A percentile compares a stretch with the other conserved stretches of the same genome.
phyloP scores from a whole-genome alignment of 2,329 filamentous ascomycete genomes.

The Mycosphaerella sp. region DNA sequence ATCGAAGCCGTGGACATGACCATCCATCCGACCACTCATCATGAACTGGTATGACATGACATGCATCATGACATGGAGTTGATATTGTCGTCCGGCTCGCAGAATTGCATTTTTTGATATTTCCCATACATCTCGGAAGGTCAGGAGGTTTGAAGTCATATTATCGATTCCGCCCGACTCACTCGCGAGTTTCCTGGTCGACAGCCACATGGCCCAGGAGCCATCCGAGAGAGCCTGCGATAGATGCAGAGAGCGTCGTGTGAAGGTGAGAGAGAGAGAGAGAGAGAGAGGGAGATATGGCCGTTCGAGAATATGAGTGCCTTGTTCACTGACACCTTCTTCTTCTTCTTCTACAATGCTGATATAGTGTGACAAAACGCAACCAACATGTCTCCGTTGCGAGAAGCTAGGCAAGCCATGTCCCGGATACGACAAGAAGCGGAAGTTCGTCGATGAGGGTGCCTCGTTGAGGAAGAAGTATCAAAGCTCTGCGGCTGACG shows the following conservation, averaged over 20 bases:
- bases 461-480: constrained; percentile 31
- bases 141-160: too few species aligned
- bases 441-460: constrained; percentile 34
- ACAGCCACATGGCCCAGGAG: constrained; percentile 24
- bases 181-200: neutral
- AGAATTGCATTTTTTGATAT: too few species aligned
- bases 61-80: neutral
- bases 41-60: neutral
- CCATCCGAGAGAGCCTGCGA: constrained; percentile 31
- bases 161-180: too few species aligned
- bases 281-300: too few species aligned
- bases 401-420: constrained; percentile 34
- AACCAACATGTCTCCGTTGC: constrained; percentile 30
- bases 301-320: neutral
- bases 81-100: too few species aligned
- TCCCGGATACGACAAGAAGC: constrained; percentile 34
- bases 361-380: constrained; percentile 29
- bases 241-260: constrained; percentile 31
- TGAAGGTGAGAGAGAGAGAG: constrained; percentile 25
- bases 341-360: neutral
- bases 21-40: neutral
- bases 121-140: too few species aligned
- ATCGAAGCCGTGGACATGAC: neutral
- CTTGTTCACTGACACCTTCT: neutral
- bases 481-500: constrained; percentile 17